A percentile compares a stretch with the other conserved stretches of the same genome.
Evolutionary conservation across 306 rosid genomes (phyloP).

Genomic region (Trifolium subterraneum): DNA sequence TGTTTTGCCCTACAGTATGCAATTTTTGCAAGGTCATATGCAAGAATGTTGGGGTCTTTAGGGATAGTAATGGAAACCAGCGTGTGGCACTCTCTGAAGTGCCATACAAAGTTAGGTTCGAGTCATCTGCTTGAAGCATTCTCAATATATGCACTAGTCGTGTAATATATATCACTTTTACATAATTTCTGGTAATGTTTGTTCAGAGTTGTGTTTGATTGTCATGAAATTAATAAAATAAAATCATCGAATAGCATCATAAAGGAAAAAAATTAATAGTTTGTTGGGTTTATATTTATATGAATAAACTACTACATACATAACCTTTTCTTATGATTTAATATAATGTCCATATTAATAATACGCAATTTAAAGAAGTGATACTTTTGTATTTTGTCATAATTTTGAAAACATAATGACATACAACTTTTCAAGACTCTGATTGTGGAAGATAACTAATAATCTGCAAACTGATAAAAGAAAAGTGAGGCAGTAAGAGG

Average conservation of each 20-base stretch:
- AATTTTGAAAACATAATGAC: too few relatives aligned
- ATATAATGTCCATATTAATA: neutral
- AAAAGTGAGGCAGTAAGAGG: too few relatives aligned
- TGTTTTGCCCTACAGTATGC: slow-evolving; percentile 68
- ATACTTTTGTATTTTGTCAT: neutral
- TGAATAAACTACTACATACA: neutral
- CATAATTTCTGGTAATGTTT: neutral
- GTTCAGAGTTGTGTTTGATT: neutral
- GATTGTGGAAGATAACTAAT: too few relatives aligned
- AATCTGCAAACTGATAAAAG: too few relatives aligned
- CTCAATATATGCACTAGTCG: neutral
- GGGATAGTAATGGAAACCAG: slow-evolving; percentile 39
- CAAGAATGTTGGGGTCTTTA: slow-evolving; percentile 52
- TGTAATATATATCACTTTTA: slow-evolving; percentile 4
- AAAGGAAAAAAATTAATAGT: neutral
- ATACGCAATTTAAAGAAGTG: neutral
- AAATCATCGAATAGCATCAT: neutral
- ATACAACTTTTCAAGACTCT: too few relatives aligned
- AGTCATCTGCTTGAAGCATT: slow-evolving; percentile 33
- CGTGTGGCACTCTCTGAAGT: slow-evolving; percentile 43
- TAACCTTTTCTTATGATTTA: neutral
- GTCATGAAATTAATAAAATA: neutral
- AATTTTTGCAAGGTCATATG: slow-evolving; percentile 55
- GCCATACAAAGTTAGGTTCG: slow-evolving; percentile 48
- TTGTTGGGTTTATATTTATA: too few relatives aligned